These are phyloP conservation scores for Hymenoscyphus scutula DNA, from an alignment of 2,329 filamentous ascomycete genomes.

Conservation along the genomic window DNA sequence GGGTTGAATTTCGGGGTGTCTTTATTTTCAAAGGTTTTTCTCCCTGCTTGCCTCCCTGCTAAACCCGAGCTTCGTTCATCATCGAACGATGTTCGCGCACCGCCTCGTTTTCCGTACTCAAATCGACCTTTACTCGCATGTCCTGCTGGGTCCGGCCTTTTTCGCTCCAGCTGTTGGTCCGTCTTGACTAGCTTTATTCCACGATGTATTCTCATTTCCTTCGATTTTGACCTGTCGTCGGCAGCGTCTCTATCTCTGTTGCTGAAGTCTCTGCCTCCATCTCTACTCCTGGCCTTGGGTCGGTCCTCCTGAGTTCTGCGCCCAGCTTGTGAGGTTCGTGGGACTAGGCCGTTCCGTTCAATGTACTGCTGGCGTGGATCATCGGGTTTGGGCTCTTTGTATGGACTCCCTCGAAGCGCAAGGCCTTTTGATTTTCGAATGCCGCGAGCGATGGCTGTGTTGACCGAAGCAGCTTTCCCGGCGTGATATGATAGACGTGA, in stretches of 20 bases:
- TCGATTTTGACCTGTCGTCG: background rate
- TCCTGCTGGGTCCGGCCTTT: conserved; percentile 16
- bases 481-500: conserved; percentile 20
- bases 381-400: conserved; percentile 9
- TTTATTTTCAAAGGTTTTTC: background rate
- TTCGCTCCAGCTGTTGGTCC: conserved; percentile 11
- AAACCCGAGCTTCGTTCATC: background rate
- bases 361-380: conserved; percentile 17
- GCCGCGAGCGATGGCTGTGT: conserved; percentile 67
- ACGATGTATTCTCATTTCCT: conserved; percentile 6
- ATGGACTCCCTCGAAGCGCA: conserved; percentile 29
- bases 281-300: background rate
- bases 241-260: background rate
- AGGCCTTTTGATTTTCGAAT: conserved; percentile 50
- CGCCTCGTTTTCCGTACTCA: background rate
- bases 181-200: conserved; percentile 14
- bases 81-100: conserved; percentile 8
- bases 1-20: conserved; percentile 7
- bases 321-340: background rate
- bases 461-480: conserved; percentile 53
- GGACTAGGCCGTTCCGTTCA: conserved; percentile 22
- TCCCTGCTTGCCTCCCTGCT: background rate
- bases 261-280: background rate
- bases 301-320: background rate
- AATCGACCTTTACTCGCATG: background rate